Percentiles rank a stretch among this genome's conserved stretches.
These are phyloP conservation scores for Lodderomyces pseudojiufengensis DNA, from an alignment of 1,139 yeast genomes.

Conservation along the genomic window DNA sequence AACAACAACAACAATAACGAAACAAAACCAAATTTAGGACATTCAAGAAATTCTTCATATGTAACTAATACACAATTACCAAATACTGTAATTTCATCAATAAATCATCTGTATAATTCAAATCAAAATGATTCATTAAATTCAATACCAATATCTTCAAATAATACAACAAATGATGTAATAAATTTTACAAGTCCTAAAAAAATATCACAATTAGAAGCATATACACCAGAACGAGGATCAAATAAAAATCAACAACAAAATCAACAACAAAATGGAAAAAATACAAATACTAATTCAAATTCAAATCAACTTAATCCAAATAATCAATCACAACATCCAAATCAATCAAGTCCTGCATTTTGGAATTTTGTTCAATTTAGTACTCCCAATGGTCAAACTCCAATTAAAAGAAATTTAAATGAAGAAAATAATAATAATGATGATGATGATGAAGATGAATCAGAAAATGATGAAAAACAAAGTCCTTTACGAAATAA, in stretches of 20 bases:
- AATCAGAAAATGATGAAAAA: too few relatives aligned
- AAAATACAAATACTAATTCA: constrained; percentile 7
- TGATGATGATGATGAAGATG: constrained; percentile 19
- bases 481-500: too few relatives aligned
- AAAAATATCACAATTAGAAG: constrained; percentile 65
- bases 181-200: constrained; percentile 44
- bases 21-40: constrained; percentile 7
- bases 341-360: constrained; percentile 63
- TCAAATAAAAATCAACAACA: constrained; percentile 20
- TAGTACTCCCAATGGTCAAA: constrained; percentile 60
- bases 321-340: constrained; percentile 5
- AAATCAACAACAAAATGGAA: constrained; percentile 22
- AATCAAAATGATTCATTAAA: background rate
- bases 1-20: constrained; percentile 13
- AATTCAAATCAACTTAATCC: constrained; percentile 13
- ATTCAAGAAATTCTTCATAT: constrained; percentile 14
- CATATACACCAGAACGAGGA: constrained; percentile 81
- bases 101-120: background rate
- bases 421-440: constrained; percentile 30
- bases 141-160: constrained; percentile 3
- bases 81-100: background rate
- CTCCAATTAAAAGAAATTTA: constrained; percentile 39
- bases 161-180: constrained; percentile 5
- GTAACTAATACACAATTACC: constrained; percentile 4
- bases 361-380: constrained; percentile 78